Evolutionary conservation across 2,329 filamentous ascomycete species (phyloP), one percentile per base, ranked within the genome.

Genomic region (Ophiostoma populinum): DNA sequence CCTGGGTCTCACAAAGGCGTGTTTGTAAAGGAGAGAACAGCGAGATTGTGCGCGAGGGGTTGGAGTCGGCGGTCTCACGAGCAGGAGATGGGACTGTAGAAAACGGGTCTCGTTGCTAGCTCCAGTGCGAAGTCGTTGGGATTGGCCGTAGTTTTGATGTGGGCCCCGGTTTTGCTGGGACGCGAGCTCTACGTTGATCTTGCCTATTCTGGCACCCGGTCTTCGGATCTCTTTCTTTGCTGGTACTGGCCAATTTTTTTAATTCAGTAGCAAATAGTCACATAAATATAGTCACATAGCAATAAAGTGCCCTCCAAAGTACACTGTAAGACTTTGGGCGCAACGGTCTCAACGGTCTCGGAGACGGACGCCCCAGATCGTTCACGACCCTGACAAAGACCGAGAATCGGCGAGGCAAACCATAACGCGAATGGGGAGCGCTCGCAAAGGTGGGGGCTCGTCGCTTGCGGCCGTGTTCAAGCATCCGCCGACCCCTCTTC

Each of bases 391-490:
- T 29, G 19, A 18, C 7, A 20, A 28, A 22, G 19, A 25, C 35
- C 35, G 35, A 33, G 30, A 17, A 24, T 37, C 35, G 35, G 35
- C 35, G 30, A 33, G 22, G 19, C n/a, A 6, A 22, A 17, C 30
- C 35, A 31, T 26, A 30, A 17, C 10, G 24, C 17, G 16, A 18
- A 19, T 31, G 11, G 8, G n/a, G 18, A 30, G 18, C 28, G n/a
- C 19, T 10, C 20, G 30, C 19, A 32, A 11, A 11, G 20, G 30
- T 32, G 30, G 30, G 30, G 30, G 30, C 24, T 32, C 17, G 30
- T 20, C 30, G 30, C 18, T 32, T 20, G 30, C 30, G 30, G 24
- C 30, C 24, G 30, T 20, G 19, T 22, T 31, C 28, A 10, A 30
- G 6, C 18, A 10, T 6, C 19, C n/a, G 30, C 12, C n/a, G 24